phyloP scores from a whole-genome alignment of 257 asterid species.

The Perilla frutescens region DNA sequence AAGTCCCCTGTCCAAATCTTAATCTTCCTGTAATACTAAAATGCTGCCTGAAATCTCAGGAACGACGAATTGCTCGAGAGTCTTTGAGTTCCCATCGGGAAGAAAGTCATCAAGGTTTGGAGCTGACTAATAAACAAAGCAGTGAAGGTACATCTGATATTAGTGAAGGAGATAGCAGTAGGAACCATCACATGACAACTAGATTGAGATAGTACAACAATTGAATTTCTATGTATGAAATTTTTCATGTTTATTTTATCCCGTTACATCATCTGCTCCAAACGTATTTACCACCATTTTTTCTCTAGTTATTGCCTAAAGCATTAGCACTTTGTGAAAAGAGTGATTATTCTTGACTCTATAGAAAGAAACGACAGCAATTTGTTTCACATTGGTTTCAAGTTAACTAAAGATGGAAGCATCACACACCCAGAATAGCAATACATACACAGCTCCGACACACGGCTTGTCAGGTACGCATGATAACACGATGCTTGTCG shows the following conservation, averaged over 20 bases:
- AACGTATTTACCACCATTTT: conserved; percentile 37
- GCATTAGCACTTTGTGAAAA: conserved; percentile 38
- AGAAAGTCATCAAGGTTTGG: conserved; percentile 44
- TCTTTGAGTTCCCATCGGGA: conserved; percentile 56
- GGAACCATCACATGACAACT: conserved; percentile 49
- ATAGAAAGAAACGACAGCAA: conserved; percentile 30
- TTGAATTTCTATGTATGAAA: conserved; percentile 22
- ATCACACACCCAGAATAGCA: background rate
- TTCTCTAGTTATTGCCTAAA: conserved; percentile 28
- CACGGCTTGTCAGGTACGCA: background rate
- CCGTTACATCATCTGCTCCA: conserved; percentile 26
- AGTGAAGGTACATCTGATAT: conserved; percentile 54
- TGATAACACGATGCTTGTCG: conserved; percentile 3
- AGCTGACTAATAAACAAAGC: conserved; percentile 44
- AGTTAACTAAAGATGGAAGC: background rate
- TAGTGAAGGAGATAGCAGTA: conserved; percentile 60
- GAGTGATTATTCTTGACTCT: conserved; percentile 39
- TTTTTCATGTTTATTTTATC: conserved; percentile 17
- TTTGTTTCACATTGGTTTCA: conserved; percentile 21
- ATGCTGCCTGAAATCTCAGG: conserved; percentile 50
- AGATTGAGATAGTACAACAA: conserved; percentile 48
- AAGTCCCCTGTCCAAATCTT: background rate
- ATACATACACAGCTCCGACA: background rate
- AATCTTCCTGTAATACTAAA: conserved; percentile 18
- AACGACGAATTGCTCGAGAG: conserved; percentile 62